These are phyloP conservation scores for Tuber aestivum DNA, from an alignment of 495 filamentous ascomycete genomes.

Conservation along the genomic window DNA sequence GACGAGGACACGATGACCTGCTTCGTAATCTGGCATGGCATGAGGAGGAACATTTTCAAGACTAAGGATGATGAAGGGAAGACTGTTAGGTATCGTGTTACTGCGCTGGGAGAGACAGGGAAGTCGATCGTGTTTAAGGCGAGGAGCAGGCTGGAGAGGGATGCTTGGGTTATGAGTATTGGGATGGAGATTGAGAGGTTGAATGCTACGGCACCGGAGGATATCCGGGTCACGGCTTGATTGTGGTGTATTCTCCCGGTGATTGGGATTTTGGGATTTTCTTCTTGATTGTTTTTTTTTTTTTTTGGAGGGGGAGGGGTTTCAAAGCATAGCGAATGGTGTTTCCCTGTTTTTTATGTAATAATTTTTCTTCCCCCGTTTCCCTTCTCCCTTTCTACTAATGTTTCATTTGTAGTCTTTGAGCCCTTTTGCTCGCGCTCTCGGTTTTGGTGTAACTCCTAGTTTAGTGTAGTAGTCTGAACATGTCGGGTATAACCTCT, in stretches of 20 bases:
- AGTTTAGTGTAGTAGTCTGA: background rate
- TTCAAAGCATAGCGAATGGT: conserved; percentile 33
- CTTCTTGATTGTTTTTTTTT: conserved; percentile 13
- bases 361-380: background rate
- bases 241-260: conserved; percentile 33
- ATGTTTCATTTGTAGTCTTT: background rate
- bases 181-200: conserved; percentile 67
- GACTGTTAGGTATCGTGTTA: conserved; percentile 48
- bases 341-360: conserved; percentile 34
- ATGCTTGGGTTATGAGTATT: conserved; percentile 70
- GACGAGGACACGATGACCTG: conserved; percentile 68
- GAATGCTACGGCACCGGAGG: conserved; percentile 52
- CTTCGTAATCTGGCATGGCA: conserved; percentile 68
- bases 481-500: background rate
- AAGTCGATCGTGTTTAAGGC: conserved; percentile 67
- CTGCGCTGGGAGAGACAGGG: conserved; percentile 57
- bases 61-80: conserved; percentile 48
- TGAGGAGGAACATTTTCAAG: conserved; percentile 56
- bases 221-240: conserved; percentile 53
- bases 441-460: too few relatives aligned
- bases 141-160: conserved; percentile 63
- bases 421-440: background rate
- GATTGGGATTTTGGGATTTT: background rate
- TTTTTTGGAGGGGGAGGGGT: background rate
- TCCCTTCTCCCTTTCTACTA: background rate